A percentile compares a stretch with the other conserved stretches of the same genome.
phyloP scores from a whole-genome alignment of 2,329 filamentous ascomycete species.

The Xylaria sp. region DNA sequence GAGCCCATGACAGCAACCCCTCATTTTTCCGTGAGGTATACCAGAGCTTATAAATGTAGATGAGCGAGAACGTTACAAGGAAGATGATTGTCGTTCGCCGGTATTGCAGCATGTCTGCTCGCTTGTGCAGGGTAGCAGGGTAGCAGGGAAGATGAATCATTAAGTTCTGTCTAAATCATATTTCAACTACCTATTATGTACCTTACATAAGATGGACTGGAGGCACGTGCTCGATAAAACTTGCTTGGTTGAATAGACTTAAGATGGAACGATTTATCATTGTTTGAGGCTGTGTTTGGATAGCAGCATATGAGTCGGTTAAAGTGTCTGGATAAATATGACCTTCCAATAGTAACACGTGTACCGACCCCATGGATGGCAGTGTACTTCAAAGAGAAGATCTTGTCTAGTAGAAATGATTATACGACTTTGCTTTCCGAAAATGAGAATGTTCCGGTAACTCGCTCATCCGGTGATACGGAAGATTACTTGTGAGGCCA shows the following conservation, averaged over 20 bases:
- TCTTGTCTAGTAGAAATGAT: neutral
- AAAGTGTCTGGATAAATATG: constrained; percentile 33
- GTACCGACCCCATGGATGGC: neutral
- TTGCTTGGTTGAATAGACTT: neutral
- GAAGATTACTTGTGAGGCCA: neutral
- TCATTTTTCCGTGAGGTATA: neutral
- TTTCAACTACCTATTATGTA: neutral
- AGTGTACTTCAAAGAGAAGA: neutral
- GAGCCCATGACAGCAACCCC: constrained; percentile 8
- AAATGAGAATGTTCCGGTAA: neutral
- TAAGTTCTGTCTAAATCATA: neutral
- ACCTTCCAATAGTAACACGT: neutral
- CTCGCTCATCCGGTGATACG: neutral
- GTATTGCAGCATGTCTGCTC: constrained; percentile 19
- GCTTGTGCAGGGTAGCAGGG: neutral
- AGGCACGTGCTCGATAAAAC: neutral
- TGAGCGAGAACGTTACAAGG: constrained; percentile 3
- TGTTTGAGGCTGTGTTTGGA: neutral
- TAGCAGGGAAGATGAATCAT: neutral
- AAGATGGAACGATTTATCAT: neutral
- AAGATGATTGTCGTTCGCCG: constrained; percentile 14
- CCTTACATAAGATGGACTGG: too few species aligned
- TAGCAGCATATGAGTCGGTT: constrained; percentile 7
- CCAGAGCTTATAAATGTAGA: constrained; percentile 14
- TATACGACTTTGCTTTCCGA: neutral